Evolutionary conservation across 345 rosid genomes (phyloP).

Genomic region (Arabidopsis suecica): DNA sequence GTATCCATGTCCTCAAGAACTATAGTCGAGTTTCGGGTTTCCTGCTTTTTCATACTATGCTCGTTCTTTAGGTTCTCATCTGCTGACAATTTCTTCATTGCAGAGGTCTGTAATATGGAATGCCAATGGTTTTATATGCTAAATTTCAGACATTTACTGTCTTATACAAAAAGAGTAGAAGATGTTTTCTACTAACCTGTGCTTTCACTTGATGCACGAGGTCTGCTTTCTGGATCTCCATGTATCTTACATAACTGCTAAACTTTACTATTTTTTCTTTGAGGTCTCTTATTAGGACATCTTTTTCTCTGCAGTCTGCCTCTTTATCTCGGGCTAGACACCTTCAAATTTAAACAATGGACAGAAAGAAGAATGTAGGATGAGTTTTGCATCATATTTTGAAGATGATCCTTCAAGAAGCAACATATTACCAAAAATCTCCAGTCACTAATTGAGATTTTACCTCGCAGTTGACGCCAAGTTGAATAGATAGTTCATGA

Average conservation of each 20-base stretch:
- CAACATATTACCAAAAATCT: conserved; percentile 8
- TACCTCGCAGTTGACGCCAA: conserved; percentile 92
- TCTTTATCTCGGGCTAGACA: conserved; percentile 84
- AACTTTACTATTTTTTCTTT: conserved; percentile 79
- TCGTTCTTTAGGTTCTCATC: conserved; percentile 47
- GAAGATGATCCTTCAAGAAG: conserved; percentile 5
- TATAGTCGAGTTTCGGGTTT: conserved; percentile 54
- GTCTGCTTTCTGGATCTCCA: conserved; percentile 69
- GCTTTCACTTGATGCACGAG: conserved; percentile 68
- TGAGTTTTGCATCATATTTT: conserved; percentile 24
- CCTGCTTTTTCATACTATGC: conserved; percentile 69
- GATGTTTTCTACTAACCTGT: conserved; percentile 56
- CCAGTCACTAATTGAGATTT: conserved; percentile 18
- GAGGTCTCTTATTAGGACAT: conserved; percentile 64
- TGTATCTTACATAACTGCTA: conserved; percentile 58
- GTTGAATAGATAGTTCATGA: conserved; percentile 84
- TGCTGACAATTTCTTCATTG: conserved; percentile 48
- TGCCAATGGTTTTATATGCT: conserved; percentile 7
- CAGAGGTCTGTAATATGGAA: conserved; percentile 35
- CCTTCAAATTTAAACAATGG: conserved; percentile 51
- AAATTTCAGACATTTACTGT: conserved; percentile 5
- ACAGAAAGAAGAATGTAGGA: conserved; percentile 15
- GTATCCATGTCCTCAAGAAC: conserved; percentile 86
- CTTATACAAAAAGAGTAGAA: conserved; percentile 17
- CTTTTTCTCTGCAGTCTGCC: conserved; percentile 78